phyloP scores from a whole-genome alignment of 169 alveolate genomes.

The Plasmodium gonderi region DNA sequence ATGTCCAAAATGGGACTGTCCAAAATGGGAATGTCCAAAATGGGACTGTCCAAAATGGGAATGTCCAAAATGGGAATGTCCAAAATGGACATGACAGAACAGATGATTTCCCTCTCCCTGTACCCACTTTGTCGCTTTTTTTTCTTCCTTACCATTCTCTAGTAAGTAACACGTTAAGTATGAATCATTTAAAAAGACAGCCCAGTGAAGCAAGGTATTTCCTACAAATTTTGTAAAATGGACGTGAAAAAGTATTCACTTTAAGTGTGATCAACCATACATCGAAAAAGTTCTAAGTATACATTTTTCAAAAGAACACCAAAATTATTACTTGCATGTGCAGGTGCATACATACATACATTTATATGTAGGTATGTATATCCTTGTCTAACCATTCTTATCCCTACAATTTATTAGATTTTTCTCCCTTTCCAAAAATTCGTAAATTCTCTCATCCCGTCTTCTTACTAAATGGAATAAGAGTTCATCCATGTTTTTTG shows the following conservation, averaged over 20 bases:
- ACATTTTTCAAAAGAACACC: no score
- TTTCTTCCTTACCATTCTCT: slow-evolving; percentile 34
- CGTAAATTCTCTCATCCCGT: slow-evolving; percentile 19
- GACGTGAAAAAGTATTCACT: not conserved
- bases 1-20: not conserved
- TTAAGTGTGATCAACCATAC: no score
- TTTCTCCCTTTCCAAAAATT: slow-evolving; percentile 19
- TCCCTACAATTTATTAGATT: slow-evolving; percentile 28
- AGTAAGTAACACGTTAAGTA: slow-evolving; percentile 42
- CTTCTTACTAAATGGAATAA: slow-evolving; percentile 29
- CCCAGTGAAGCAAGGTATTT: slow-evolving; percentile 63
- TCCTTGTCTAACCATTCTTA: slow-evolving; percentile 38
- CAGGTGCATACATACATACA: not conserved
- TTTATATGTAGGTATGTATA: not conserved
- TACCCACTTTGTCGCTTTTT: not conserved
- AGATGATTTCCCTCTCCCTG: not conserved
- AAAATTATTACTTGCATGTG: no score
- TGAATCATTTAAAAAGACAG: slow-evolving; percentile 37
- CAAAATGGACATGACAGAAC: no score
- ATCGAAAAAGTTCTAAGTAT: no score
- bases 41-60: not conserved
- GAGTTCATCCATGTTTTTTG: not conserved
- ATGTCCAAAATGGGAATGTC: not conserved
- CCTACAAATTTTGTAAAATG: slow-evolving; percentile 22
- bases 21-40: not conserved